phyloP scores from a whole-genome alignment of 352 stramenopile species.

The Globisporangium camurandrum region DNA sequence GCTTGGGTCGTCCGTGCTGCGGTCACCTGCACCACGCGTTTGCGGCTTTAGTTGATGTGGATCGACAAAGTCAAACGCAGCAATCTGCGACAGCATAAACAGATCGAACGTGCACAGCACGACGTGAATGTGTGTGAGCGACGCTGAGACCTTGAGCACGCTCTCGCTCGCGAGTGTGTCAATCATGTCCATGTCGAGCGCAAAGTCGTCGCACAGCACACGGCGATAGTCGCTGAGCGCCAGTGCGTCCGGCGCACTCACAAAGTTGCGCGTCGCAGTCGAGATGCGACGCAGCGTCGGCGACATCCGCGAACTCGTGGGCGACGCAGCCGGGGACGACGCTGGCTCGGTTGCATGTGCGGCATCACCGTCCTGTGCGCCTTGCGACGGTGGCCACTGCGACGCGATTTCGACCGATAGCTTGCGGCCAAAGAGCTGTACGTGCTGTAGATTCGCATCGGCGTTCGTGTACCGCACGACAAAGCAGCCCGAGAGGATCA shows the following conservation, averaged over 20 bases:
- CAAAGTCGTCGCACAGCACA: slow-evolving; percentile 68
- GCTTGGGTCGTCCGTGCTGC: background rate
- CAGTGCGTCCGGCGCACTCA: background rate
- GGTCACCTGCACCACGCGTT: background rate
- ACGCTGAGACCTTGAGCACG: slow-evolving; percentile 41
- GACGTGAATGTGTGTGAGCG: slow-evolving; percentile 60
- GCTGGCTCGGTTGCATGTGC: slow-evolving; percentile 5
- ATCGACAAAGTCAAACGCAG: slow-evolving; percentile 9
- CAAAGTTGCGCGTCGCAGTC: background rate
- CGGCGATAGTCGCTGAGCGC: slow-evolving; percentile 31
- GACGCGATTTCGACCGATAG: slow-evolving; percentile 58
- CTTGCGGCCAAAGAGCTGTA: slow-evolving; percentile 60
- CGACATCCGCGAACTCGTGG: slow-evolving; percentile 13
- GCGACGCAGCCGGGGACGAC: slow-evolving; percentile 14
- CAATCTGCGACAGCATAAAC: slow-evolving; percentile 23
- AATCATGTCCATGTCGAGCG: slow-evolving; percentile 55
- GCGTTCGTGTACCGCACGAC: slow-evolving; percentile 42
- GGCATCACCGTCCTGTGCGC: background rate
- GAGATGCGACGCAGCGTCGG: background rate
- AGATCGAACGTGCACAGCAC: slow-evolving; percentile 59
- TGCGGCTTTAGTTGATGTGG: background rate
- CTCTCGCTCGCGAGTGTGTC: slow-evolving; percentile 36
- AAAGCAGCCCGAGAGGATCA: slow-evolving; percentile 54
- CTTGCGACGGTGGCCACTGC: slow-evolving; percentile 38
- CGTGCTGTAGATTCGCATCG: slow-evolving; percentile 32